These are phyloP conservation scores for Dioscorea dumetorum DNA, from an alignment of 106 monocot genomes.

Conservation along the genomic window DNA sequence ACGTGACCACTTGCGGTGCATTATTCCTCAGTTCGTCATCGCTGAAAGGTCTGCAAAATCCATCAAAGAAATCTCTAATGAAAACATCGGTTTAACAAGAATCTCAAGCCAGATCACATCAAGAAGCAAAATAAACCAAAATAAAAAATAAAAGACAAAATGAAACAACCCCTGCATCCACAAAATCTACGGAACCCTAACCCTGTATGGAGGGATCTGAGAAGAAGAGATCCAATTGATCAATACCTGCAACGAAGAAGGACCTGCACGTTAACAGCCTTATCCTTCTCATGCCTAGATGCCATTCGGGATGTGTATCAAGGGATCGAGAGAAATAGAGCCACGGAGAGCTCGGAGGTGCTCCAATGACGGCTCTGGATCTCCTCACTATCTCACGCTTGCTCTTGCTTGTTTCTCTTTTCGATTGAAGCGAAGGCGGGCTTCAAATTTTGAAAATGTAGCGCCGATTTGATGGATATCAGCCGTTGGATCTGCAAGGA, in stretches of 20 bases:
- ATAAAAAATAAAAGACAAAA: too few relatives aligned
- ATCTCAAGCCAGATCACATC: not conserved
- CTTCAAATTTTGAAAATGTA: too few relatives aligned
- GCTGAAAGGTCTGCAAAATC: constrained; percentile 65
- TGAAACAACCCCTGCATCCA: too few relatives aligned
- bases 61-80: too few relatives aligned
- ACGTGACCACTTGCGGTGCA: constrained; percentile 89
- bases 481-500: too few relatives aligned
- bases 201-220: not conserved
- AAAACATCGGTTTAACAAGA: too few relatives aligned
- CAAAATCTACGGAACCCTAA: constrained; percentile 10
- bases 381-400: too few relatives aligned
- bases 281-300: constrained; percentile 76
- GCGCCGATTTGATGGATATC: too few relatives aligned
- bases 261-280: constrained; percentile 96
- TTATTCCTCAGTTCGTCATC: constrained; percentile 84
- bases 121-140: too few relatives aligned
- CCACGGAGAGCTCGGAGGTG: not conserved
- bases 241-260: constrained; percentile 90
- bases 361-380: not conserved
- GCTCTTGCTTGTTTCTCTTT: too few relatives aligned
- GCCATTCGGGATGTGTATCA: constrained; percentile 7
- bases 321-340: not conserved
- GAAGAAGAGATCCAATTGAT: too few relatives aligned
- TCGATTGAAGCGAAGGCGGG: too few relatives aligned